Conservation (phyloP, 2,329 filamentous ascomycete species). For the Hypoxylon sp. region DNA sequence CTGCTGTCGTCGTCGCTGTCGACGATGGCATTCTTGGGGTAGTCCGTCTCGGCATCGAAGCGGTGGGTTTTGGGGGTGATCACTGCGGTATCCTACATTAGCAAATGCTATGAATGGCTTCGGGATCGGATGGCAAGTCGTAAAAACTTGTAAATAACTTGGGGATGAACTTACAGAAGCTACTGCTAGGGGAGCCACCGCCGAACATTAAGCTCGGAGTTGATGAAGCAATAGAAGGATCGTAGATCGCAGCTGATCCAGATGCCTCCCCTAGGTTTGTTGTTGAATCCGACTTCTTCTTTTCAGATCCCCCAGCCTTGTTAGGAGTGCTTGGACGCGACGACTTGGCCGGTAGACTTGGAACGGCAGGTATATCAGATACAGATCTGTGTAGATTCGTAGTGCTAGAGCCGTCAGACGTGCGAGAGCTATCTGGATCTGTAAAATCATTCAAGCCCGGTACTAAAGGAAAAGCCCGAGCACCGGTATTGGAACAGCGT, state of each 20-base stretch:
- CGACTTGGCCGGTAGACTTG: neutral
- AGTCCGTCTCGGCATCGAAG: conserved; percentile 19
- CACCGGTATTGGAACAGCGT: conserved; percentile 36
- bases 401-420: conserved; percentile 2
- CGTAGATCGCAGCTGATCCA: conserved; percentile 24
- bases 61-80: conserved; percentile 41
- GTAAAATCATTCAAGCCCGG: conserved; percentile 15
- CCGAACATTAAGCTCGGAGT: conserved; percentile 44
- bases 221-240: conserved; percentile 37
- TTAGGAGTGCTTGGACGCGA: conserved; percentile 1
- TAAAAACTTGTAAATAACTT: neutral
- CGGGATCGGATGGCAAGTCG: no score
- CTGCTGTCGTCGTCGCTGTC: conserved; percentile 31
- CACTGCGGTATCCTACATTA: conserved; percentile 24
- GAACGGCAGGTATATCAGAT: conserved; percentile 3
- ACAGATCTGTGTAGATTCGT: neutral
- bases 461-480: conserved; percentile 39
- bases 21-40: conserved; percentile 16
- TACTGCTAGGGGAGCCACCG: conserved; percentile 40
- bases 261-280: conserved; percentile 16
- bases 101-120: neutral
- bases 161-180: conserved; percentile 27
- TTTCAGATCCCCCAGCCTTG: conserved; percentile 9
- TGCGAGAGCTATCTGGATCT: conserved; percentile 8
- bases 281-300: conserved; percentile 8